A percentile compares a stretch with the other conserved stretches of the same genome.
Conservation (phyloP, 805 yeast genomes). For the Wickerhamomyces silvicola region DNA sequence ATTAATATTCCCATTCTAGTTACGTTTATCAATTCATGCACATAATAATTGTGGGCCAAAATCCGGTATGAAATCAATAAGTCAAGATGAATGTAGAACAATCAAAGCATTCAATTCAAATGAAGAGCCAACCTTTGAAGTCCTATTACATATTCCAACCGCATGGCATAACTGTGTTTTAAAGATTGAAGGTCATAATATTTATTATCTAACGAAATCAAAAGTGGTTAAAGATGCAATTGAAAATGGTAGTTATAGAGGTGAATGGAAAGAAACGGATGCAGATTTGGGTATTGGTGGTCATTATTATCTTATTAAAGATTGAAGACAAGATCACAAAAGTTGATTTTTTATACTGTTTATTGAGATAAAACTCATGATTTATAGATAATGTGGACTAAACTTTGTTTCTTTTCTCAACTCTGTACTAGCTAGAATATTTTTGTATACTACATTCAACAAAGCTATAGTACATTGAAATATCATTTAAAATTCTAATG, state of each 20-base stretch:
- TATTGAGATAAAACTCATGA: too few species aligned
- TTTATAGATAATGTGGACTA: not conserved
- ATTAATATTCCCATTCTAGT: slow-evolving; percentile 52
- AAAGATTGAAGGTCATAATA: slow-evolving; percentile 30
- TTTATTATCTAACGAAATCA: slow-evolving; percentile 30
- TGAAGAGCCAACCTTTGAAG: slow-evolving; percentile 41
- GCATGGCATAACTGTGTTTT: slow-evolving; percentile 61
- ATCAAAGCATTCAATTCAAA: slow-evolving; percentile 34
- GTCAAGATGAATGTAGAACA: slow-evolving; percentile 36
- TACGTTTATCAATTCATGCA: slow-evolving; percentile 57
- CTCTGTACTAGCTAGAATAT: not conserved
- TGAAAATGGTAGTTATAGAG: slow-evolving; percentile 26
- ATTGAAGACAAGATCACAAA: not conserved
- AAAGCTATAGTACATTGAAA: too few species aligned
- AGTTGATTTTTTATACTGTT: too few species aligned
- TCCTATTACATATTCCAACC: slow-evolving; percentile 55
- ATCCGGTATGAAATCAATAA: slow-evolving; percentile 47
- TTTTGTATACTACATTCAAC: too few species aligned
- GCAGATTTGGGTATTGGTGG: slow-evolving; percentile 30
- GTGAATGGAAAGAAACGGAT: slow-evolving; percentile 29
- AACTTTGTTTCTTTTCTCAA: not conserved
- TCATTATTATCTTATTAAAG: slow-evolving; percentile 9
- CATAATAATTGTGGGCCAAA: slow-evolving; percentile 56
- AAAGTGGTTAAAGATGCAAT: slow-evolving; percentile 31
- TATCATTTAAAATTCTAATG: too few species aligned